Evolutionary conservation across 1,284 basidiomycete species (phyloP), one percentile per base, ranked within the genome.

Genomic region (Pseudozyma sp.): DNA sequence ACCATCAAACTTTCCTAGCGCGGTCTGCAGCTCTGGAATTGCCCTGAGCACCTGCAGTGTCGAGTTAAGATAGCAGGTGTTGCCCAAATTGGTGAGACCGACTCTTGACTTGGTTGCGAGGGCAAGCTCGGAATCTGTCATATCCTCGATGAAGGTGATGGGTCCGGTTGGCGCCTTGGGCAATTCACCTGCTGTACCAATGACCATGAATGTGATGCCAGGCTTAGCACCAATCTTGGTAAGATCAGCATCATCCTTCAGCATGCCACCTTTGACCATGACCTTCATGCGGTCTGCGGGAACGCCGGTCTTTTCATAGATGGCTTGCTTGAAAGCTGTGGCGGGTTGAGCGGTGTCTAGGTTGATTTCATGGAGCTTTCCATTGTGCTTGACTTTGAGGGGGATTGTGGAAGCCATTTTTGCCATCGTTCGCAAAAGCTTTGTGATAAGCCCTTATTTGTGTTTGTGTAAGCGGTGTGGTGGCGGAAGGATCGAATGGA

Each of bases 61-160:
- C 7, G 96, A 91, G 83, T 97, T 98, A 90, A 98, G 93, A 86
- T 98, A 98, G 82, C 94, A 95, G 0, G 93, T 95, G 83, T 95
- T 95, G 43, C 94, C 94, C 21, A 85, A 59, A 49, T 85, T 85
- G 18, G 70, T 76, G 11, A 85, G 62, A 1, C 83, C 83, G 10
- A 72, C 79, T 12, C 77, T 71, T 13, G 44, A 54, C 67, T 70
- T 60, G 14, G 60, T 92, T 60, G 90, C 92, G 85, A 91, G 88
- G 49, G 93, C 94, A 38, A 96, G 87, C 75, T 92, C 89, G 8
- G 88, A 86, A 59, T 95, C 93, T 56, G 92, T 90, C 92, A 97
- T 92, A 86, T 97, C 95, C 91, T 87, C 88, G 25, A 94, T 85
- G 86, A 98, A 98, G 25, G 93, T 90, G 42, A 91, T 87, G 4